These are phyloP conservation scores for Esteya vermicola DNA, from an alignment of 2,329 filamentous ascomycete genomes.

Conservation along the genomic window DNA sequence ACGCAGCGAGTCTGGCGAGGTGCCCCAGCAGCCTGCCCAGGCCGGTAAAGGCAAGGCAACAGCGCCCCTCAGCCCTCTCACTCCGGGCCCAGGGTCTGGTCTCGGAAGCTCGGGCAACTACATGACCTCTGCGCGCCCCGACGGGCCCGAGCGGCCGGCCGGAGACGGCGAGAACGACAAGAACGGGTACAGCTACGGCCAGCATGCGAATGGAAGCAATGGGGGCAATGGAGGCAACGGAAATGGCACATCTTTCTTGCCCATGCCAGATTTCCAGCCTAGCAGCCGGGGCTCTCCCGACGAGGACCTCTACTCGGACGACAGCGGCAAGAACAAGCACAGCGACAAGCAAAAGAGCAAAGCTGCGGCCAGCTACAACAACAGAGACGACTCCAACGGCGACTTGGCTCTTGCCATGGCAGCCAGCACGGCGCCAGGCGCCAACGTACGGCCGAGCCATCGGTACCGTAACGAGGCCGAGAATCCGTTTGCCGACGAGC, in stretches of 20 bases:
- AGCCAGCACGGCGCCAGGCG: constrained; percentile 7
- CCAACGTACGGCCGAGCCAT: neutral
- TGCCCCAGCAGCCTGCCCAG: constrained; percentile 7
- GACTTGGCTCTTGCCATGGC: constrained; percentile 10
- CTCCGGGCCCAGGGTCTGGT: neutral
- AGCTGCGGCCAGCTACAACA: neutral
- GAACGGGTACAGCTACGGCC: too few species aligned
- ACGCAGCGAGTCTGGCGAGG: constrained; percentile 16
- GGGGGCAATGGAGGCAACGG: neutral
- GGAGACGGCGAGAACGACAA: neutral
- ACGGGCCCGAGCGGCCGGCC: too few species aligned
- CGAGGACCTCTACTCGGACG: neutral
- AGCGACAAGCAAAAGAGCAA: neutral
- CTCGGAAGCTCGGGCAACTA: too few species aligned
- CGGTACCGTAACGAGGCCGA: neutral
- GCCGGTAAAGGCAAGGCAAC: constrained; percentile 15
- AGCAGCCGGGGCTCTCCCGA: neutral
- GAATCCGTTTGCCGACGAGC: constrained; percentile 6
- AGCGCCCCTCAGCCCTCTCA: neutral
- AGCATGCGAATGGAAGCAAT: too few species aligned
- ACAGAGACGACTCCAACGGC: constrained; percentile 4
- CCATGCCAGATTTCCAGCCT: too few species aligned
- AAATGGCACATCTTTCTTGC: too few species aligned
- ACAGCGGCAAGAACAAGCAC: neutral
- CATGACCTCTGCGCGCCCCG: too few species aligned